Evolutionary conservation across 2,329 filamentous ascomycete species (phyloP), one percentile per base, ranked within the genome.

Genomic region (Calonectria multiphialidica): DNA sequence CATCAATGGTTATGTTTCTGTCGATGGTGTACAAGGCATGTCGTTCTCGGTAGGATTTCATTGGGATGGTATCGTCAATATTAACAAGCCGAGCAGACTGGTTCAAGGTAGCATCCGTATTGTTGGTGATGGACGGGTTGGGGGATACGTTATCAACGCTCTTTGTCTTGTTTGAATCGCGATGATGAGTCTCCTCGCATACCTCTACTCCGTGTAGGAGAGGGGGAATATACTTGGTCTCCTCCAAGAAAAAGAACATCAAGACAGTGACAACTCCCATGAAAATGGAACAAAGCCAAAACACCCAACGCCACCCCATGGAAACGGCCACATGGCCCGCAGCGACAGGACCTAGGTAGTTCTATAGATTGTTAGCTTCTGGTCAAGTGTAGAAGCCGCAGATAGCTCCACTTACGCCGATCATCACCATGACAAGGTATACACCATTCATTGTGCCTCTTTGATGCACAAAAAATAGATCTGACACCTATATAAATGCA

Each of bases 381-480:
- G 3, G 1, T 0, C 7, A 0, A 5, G 0, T 6, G 9, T 0
- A 2, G 15, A 5, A 2, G 18, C 8, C 0, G 2, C 2, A 5
- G 4, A 16, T 4, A 1, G 16, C 0, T 67, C 4, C 10, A 30
- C 75, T 72, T 6, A 77, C 75, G 1, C 75, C 75, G 12, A 74
- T 63, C 49, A 74, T 23, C 0, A 77, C 75, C 73, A 75, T 75
- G 8, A 65, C 16, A 0, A 77, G 68, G 40, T 77, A 77, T 1
- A 77, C 18, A 2, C 77, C 79, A n/a, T 80, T 82, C 55, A 80
- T 80, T 2, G 78, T 76, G 2, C 80, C 82, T 7, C 80, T 71
- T 21, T 82, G 79, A 10, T 82, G 76, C 0, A 82, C 74, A 23
- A 81, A 82, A 44, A 82, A 81, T 1, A 83, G 72, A 71, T 83